A percentile compares a stretch with the other conserved stretches of the same genome.
These are phyloP conservation scores for Chlamydomonas reinhardtii DNA, from an alignment of 163 green algal genomes.

Conservation along the genomic window DNA sequence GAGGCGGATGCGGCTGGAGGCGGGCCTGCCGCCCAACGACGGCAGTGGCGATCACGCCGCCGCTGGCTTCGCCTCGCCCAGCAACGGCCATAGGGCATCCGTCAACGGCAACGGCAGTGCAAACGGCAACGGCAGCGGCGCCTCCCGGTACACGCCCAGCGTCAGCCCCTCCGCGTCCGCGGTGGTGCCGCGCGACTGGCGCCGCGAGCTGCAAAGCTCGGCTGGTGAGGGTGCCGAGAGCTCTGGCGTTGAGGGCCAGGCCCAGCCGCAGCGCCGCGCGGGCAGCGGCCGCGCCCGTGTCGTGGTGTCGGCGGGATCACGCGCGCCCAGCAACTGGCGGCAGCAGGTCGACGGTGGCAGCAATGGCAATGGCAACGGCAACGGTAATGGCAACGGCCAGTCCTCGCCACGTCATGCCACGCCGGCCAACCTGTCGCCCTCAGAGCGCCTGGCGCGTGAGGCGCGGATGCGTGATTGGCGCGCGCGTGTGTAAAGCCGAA, in stretches of 20 bases:
- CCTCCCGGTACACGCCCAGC: no score
- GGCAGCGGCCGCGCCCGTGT: neutral
- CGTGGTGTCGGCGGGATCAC: neutral
- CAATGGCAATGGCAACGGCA: neutral
- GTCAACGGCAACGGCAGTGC: neutral
- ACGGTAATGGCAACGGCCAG: no score
- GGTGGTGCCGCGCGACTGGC: slow-evolving; percentile 25
- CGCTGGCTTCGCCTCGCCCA: neutral
- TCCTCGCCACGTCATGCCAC: no score
- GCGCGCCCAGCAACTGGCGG: slow-evolving; percentile 24
- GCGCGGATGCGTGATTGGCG: no score
- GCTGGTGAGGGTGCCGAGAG: neutral
- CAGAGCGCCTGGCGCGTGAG: no score
- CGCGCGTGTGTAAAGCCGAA: no score
- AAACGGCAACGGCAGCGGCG: no score
- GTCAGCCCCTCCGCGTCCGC: neutral
- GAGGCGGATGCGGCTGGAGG: slow-evolving; percentile 14
- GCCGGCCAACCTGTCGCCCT: no score
- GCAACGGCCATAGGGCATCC: neutral
- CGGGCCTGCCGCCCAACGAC: slow-evolving; percentile 26
- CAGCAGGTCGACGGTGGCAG: slow-evolving; percentile 4
- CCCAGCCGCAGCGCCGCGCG: neutral
- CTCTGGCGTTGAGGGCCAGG: no score
- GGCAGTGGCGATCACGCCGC: neutral
- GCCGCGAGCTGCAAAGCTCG: slow-evolving; percentile 11